These are phyloP conservation scores for Cyclanthera cordifolia DNA, from an alignment of 306 rosid genomes.

Conservation along the genomic window DNA sequence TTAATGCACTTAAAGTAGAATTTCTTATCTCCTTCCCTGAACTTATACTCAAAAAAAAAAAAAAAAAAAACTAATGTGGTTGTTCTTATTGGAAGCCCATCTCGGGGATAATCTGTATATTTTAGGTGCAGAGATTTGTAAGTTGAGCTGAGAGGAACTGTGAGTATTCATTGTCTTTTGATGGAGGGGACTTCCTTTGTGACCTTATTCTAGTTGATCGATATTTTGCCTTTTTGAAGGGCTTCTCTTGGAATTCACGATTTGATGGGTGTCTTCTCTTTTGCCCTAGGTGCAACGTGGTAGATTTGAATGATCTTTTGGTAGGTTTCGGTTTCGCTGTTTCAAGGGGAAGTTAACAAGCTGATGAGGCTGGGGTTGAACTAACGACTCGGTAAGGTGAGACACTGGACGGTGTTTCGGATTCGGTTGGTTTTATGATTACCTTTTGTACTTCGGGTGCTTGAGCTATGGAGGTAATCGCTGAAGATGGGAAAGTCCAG, in stretches of 20 bases:
- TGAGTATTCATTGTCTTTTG: background rate
- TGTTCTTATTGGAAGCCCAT: constrained; percentile 14
- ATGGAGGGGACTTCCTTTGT: background rate
- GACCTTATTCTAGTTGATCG: background rate
- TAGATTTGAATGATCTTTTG: background rate
- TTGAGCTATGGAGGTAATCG: constrained; percentile 60
- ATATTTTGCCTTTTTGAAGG: background rate
- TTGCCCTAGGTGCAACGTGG: background rate
- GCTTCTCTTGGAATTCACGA: constrained; percentile 6
- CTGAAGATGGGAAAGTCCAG: constrained; percentile 67
- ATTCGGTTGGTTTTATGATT: constrained; percentile 18
- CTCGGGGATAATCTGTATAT: constrained; percentile 39
- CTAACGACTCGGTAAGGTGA: background rate
- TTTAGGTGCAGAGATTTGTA: constrained; percentile 44
- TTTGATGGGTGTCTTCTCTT: constrained; percentile 4
- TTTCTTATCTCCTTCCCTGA: too few relatives aligned
- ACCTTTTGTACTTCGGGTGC: background rate
- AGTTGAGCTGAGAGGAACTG: constrained; percentile 22
- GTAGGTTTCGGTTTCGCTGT: background rate
- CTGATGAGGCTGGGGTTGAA: too few relatives aligned
- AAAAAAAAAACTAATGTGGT: background rate
- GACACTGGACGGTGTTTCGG: constrained; percentile 26
- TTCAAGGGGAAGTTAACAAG: too few relatives aligned
- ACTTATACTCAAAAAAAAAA: too few relatives aligned
- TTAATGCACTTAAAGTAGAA: too few relatives aligned